phyloP scores from a whole-genome alignment of 2,329 filamentous ascomycete genomes.

The Colletotrichum lupini region DNA sequence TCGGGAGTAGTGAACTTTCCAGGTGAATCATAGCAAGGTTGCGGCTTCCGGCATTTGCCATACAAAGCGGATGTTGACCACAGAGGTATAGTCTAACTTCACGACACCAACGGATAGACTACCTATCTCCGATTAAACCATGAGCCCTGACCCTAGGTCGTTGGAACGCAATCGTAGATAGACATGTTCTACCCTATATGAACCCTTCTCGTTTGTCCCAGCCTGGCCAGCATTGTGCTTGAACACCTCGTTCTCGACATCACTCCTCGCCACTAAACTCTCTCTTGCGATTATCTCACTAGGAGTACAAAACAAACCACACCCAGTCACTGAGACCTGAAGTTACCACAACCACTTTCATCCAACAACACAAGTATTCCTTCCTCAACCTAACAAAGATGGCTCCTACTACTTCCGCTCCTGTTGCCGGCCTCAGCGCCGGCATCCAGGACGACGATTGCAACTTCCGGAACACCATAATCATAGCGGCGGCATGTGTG shows the following conservation, averaged over 20 bases:
- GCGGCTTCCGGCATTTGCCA: no score
- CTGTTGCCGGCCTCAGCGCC: not conserved
- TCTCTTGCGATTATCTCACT: not conserved
- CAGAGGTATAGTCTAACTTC: not conserved
- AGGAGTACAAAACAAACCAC: not conserved
- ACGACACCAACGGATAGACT: not conserved
- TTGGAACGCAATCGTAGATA: not conserved
- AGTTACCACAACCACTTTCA: not conserved
- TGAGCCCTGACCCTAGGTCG: no score
- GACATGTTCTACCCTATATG: not conserved
- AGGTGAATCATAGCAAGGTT: no score
- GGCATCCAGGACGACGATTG: not conserved
- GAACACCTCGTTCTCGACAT: not conserved
- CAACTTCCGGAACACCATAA: not conserved
- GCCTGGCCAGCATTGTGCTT: not conserved
- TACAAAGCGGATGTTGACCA: no score
- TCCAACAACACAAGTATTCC: not conserved
- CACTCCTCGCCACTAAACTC: not conserved
- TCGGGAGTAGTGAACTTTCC: no score
- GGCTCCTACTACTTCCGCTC: not conserved
- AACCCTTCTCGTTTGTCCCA: not conserved
- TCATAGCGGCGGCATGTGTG: not conserved
- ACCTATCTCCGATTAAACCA: not conserved
- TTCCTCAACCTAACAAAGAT: not conserved
- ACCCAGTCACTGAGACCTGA: not conserved